phyloP scores from a whole-genome alignment of 2,329 filamentous ascomycete genomes.

The Metarhizium guizhouense region DNA sequence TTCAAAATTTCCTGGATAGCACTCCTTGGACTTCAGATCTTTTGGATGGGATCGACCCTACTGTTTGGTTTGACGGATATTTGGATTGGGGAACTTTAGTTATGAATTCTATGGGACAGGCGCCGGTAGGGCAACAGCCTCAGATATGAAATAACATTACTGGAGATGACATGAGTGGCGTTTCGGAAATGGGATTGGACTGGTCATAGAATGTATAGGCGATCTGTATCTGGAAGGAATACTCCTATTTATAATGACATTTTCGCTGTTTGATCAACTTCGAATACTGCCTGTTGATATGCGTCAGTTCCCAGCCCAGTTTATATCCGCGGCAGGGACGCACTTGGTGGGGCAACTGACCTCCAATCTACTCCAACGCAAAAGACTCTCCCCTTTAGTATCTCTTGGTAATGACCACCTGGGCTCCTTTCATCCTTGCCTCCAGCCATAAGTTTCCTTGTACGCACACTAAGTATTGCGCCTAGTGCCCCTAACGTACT shows the following conservation, averaged over 20 bases:
- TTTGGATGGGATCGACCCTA: conserved; percentile 24
- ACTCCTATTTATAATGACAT: not conserved
- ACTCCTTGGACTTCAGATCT: conserved; percentile 22
- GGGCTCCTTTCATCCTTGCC: not conserved
- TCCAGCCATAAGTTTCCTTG: not conserved
- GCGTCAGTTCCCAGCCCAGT: not conserved
- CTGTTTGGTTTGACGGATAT: conserved; percentile 26
- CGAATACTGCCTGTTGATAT: not conserved
- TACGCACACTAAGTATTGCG: not conserved
- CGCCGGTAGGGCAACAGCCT: conserved; percentile 11
- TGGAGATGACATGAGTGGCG: not conserved
- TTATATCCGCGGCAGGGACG: not conserved
- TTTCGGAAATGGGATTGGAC: not conserved
- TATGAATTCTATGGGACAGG: conserved; percentile 20
- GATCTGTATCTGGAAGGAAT: not conserved
- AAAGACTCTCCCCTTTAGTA: not conserved
- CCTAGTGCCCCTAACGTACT: not conserved
- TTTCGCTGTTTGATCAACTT: not conserved
- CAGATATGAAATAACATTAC: not conserved
- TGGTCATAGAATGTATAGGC: not conserved
- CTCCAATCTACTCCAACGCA: not conserved
- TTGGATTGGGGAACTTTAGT: conserved; percentile 24
- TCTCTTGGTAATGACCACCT: not conserved
- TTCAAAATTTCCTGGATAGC: conserved; percentile 16
- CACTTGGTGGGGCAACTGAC: not conserved